Percentiles rank a stretch among this genome's conserved stretches.
phyloP scores from a whole-genome alignment of 169 alveolate species.

The Plasmodium inui region DNA sequence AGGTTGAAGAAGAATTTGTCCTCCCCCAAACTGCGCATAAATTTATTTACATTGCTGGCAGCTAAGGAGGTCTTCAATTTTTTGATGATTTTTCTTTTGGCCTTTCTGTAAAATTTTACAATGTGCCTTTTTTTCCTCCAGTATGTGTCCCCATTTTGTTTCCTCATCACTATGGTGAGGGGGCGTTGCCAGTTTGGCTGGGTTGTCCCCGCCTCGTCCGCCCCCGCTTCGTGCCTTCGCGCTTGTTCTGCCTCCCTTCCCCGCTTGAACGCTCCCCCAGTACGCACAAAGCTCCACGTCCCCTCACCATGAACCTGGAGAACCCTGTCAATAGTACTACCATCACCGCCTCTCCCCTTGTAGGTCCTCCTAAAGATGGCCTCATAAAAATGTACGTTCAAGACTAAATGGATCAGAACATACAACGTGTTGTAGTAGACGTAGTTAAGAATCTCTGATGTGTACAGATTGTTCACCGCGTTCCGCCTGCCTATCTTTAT shows the following conservation, averaged over 20 bases:
- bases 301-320: neutral
- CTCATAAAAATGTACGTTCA: constrained; percentile 41
- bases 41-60: constrained; percentile 25
- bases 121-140: constrained; percentile 31
- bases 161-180: neutral
- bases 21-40: neutral
- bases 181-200: neutral
- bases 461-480: constrained; percentile 23
- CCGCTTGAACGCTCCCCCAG: neutral
- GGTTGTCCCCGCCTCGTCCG: neutral
- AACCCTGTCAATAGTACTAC: neutral
- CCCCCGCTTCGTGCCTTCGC: neutral
- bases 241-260: neutral
- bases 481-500: constrained; percentile 52
- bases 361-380: constrained; percentile 19
- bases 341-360: neutral
- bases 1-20: constrained; percentile 26
- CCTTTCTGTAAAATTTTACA: constrained; percentile 36
- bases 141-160: neutral
- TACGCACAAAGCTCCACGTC: neutral
- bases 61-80: neutral
- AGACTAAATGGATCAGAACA: constrained; percentile 28
- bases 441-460: constrained; percentile 63
- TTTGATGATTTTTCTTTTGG: constrained; percentile 19
- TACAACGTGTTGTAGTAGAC: constrained; percentile 48